Base-by-base conservation (phyloP, 208 protist genomes). In the Balamuthia mandrillaris region DNA sequence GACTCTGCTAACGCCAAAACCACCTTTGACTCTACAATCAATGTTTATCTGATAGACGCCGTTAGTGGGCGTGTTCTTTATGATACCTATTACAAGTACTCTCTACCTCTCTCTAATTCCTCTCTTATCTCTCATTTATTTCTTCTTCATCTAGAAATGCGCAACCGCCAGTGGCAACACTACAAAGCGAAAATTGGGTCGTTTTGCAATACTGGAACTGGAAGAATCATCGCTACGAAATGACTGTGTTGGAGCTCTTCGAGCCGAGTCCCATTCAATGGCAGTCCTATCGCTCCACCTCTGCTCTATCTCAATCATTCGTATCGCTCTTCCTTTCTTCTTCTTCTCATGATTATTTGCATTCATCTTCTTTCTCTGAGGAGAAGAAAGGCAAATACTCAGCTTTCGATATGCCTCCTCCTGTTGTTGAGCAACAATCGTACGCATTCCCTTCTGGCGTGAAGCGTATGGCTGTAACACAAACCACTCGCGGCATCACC, bases 161-260 rank as follows among this genome's bases (percentile, higher is more conserved):
- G 21, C 49, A 79, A 47, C 52, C 29, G 7, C 41, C 84, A 1
- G 51, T 91, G 12, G 49, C 51, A 9, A 74, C 88, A 10, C 61
- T 88, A 9, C 70, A 86, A 12, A 66, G 79, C 49, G 88, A 91
- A 33, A 91, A 91, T 60, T 81, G 78, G 49, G 70, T 91, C 9
- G 86, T 91, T 18, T 91, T 85, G 44, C 54, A 84, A 18, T 66
- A 75, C 7, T 87, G 35, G 37, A 86, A 87, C 49, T 18, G 54
- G 5, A n/a, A 47, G 18, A 9, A 44, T 10, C 74, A 90, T 21
- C 45, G 78, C 5, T 84, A 81, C 63, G 44, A 81, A 3, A 85
- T 90, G 51, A 70, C 61, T 24, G 42, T 75, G 0, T 51, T 90
- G 18, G 88, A 90, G 35, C 29, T 87, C 4, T 90, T 86, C 54